A percentile compares a stretch with the other conserved stretches of the same genome.
These are phyloP conservation scores for Ramichloridium luteum DNA, from an alignment of 2,329 filamentous ascomycete genomes.

Conservation along the genomic window DNA sequence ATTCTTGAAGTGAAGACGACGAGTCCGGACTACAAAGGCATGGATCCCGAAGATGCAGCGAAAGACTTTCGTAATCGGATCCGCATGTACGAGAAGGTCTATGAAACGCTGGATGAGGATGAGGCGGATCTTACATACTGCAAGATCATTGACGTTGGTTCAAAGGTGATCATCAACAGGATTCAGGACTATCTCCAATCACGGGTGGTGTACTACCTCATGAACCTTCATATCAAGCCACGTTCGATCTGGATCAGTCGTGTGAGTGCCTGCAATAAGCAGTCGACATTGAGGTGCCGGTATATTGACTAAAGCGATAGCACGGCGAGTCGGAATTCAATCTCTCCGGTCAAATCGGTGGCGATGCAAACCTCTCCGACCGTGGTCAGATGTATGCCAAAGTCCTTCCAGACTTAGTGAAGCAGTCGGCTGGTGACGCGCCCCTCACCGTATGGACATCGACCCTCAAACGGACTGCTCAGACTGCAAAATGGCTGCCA, in stretches of 20 bases:
- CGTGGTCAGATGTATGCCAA: slow-evolving; percentile 80
- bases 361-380: slow-evolving; percentile 74
- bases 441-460: slow-evolving; percentile 65
- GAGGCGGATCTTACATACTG: slow-evolving; percentile 85
- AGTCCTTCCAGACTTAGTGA: slow-evolving; percentile 72
- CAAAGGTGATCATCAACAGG: slow-evolving; percentile 93
- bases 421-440: slow-evolving; percentile 69
- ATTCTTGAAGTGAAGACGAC: slow-evolving; percentile 87
- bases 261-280: slow-evolving; percentile 12
- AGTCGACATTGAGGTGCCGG: not conserved
- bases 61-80: slow-evolving; percentile 89
- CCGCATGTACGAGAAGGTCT: slow-evolving; percentile 92
- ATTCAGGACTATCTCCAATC: slow-evolving; percentile 96
- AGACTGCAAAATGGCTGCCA: slow-evolving; percentile 74
- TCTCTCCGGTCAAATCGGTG: slow-evolving; percentile 78
- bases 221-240: slow-evolving; percentile 96
- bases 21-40: slow-evolving; percentile 84
- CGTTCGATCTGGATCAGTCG: slow-evolving; percentile 93
- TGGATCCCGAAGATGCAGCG: slow-evolving; percentile 84
- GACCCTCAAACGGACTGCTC: slow-evolving; percentile 72
- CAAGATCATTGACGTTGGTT: slow-evolving; percentile 93
- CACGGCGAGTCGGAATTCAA: slow-evolving; percentile 95
- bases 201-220: slow-evolving; percentile 92
- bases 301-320: slow-evolving; percentile 31
- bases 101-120: slow-evolving; percentile 82